Evolutionary conservation across 441 rosid species (phyloP).

Genomic region (Biscutella laevigata): DNA sequence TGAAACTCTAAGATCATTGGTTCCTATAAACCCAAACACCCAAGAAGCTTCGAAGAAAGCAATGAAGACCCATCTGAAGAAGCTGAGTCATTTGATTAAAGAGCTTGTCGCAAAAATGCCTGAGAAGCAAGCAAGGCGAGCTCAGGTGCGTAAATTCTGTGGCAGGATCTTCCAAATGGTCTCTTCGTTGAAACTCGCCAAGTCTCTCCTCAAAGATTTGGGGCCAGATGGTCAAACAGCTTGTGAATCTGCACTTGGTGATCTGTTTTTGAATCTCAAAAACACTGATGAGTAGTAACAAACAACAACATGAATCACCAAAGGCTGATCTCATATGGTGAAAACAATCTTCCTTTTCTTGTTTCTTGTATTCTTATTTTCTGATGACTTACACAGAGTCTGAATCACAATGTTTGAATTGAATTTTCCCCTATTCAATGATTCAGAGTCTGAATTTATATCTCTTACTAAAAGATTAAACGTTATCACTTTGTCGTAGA

Average conservation of each 20-base stretch:
- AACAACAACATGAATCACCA: neutral
- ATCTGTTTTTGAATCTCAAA: conserved; percentile 47
- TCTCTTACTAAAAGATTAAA: neutral
- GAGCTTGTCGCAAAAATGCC: conserved; percentile 60
- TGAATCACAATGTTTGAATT: conserved; percentile 4
- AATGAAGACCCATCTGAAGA: conserved; percentile 42
- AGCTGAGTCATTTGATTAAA: conserved; percentile 44
- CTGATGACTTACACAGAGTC: conserved; percentile 4
- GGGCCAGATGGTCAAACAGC: conserved; percentile 46
- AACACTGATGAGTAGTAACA: conserved; percentile 23
- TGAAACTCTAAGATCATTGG: conserved; percentile 56
- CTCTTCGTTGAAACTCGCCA: conserved; percentile 38
- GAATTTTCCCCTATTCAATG: conserved; percentile 5
- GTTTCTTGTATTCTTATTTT: neutral
- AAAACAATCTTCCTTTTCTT: neutral
- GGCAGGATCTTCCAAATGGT: conserved; percentile 52
- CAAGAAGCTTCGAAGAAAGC: conserved; percentile 40
- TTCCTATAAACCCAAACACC: conserved; percentile 29
- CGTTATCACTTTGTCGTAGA: conserved; percentile 4
- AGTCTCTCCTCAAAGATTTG: conserved; percentile 50
- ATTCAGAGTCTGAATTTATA: neutral
- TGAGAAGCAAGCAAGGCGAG: conserved; percentile 57
- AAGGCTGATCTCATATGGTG: conserved; percentile 13
- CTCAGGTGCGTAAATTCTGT: conserved; percentile 67
- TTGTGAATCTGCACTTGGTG: conserved; percentile 64